Evolutionary conservation across 208 protist genomes (phyloP).

Genomic region (Crithidia mellificae): DNA sequence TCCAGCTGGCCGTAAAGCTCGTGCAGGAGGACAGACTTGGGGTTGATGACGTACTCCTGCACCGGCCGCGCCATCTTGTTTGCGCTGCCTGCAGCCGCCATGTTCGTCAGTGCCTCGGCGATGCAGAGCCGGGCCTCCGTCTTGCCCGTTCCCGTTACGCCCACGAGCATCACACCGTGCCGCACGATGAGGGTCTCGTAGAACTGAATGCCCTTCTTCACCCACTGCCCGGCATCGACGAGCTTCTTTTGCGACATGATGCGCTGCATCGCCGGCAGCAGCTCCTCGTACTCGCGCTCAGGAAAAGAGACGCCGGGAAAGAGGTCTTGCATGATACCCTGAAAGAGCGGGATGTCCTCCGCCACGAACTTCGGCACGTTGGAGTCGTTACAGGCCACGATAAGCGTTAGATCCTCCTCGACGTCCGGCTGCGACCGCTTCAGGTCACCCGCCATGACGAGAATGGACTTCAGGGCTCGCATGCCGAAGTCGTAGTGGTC

Average conservation of each 20-base stretch:
- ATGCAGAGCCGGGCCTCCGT: constrained; percentile 87
- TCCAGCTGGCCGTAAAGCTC: constrained; percentile 97
- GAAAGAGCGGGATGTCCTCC: constrained; percentile 98
- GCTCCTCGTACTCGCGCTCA: constrained; percentile 90
- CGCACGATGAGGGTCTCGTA: constrained; percentile 98
- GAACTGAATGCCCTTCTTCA: constrained; percentile 97
- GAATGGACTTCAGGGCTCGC: constrained; percentile 98
- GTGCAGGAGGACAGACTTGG: constrained; percentile 97
- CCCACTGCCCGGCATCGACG: constrained; percentile 79
- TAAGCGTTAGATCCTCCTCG: constrained; percentile 97
- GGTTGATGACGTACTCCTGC: constrained; percentile 96
- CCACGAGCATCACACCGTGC: constrained; percentile 99
- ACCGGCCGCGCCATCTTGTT: constrained; percentile 83
- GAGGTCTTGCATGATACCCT: constrained; percentile 97
- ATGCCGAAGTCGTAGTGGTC: constrained; percentile 99
- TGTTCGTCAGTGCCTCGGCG: constrained; percentile 65
- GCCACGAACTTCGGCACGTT: constrained; percentile 99
- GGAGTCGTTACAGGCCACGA: constrained; percentile 96
- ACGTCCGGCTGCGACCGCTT: constrained; percentile 96
- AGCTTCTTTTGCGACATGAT: constrained; percentile 76
- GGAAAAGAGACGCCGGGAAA: constrained; percentile 97
- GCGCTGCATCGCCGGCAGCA: constrained; percentile 90
- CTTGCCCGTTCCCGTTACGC: constrained; percentile 97
- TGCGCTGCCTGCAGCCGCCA: constrained; percentile 55
- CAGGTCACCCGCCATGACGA: constrained; percentile 97